phyloP scores from a whole-genome alignment of 331 rosid species.

The Quercus tomentella region DNA sequence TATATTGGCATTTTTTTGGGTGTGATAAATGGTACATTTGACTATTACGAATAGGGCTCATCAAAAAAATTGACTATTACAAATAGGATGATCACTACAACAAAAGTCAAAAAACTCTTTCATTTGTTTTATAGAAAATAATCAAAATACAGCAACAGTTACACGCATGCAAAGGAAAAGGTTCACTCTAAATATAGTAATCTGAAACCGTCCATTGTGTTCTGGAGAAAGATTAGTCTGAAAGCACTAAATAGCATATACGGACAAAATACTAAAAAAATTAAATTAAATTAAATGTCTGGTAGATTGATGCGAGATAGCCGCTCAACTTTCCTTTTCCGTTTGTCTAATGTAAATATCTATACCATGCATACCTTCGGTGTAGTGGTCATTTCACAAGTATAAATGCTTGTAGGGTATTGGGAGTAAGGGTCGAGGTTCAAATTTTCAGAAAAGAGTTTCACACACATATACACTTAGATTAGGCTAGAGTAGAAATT shows the following conservation, averaged over 20 bases:
- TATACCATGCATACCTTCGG: fast-evolving
- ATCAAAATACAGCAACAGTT: too few relatives aligned
- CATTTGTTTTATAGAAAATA: too few relatives aligned
- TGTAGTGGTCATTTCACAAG: fast-evolving
- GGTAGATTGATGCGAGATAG: too few relatives aligned
- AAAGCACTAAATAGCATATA: too few relatives aligned
- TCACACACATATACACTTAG: too few relatives aligned
- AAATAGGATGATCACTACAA: not conserved
- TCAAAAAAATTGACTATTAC: not conserved
- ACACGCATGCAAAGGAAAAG: not conserved
- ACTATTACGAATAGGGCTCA: not conserved
- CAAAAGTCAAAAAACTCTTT: not conserved
- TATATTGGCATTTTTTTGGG: not conserved
- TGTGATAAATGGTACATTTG: not conserved
- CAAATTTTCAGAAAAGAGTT: fast-evolving
- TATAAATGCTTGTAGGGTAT: too few relatives aligned
- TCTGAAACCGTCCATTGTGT: not conserved
- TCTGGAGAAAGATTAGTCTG: too few relatives aligned
- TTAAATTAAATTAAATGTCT: too few relatives aligned
- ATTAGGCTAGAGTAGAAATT: fast-evolving
- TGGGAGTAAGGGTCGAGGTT: fast-evolving
- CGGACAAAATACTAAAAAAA: too few relatives aligned
- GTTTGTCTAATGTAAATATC: too few relatives aligned
- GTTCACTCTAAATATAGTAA: not conserved
- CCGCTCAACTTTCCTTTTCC: too few relatives aligned